Conservation (phyloP, 2,329 filamentous ascomycete genomes). For the Dactylonectria estremocensis region DNA sequence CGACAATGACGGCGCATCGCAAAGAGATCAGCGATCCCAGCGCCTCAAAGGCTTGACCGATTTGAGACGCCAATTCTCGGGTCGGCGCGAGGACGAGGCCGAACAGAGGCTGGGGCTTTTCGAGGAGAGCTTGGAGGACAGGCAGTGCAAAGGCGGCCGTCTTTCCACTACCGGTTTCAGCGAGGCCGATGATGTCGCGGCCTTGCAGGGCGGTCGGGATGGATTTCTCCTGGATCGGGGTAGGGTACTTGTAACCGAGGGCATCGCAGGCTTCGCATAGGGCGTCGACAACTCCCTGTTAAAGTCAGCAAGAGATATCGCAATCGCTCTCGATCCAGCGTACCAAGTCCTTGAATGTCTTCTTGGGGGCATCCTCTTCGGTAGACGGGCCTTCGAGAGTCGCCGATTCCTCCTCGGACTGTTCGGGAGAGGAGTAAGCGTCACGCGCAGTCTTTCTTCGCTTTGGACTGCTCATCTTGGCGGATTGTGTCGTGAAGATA, state of each 20-base stretch:
- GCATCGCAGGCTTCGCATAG: constrained; percentile 90
- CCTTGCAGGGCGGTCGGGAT: constrained; percentile 86
- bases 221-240: constrained; percentile 88
- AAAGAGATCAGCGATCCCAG: constrained; percentile 91
- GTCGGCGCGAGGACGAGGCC: constrained; percentile 94
- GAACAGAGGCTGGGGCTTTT: constrained; percentile 88
- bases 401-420: constrained; percentile 53
- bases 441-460: constrained; percentile 58
- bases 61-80: constrained; percentile 93
- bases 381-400: constrained; percentile 53
- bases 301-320: constrained; percentile 30
- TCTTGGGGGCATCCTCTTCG: constrained; percentile 64
- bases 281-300: constrained; percentile 83
- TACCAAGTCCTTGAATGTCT: constrained; percentile 78
- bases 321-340: constrained; percentile 26
- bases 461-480: constrained; percentile 57
- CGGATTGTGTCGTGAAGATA: constrained; percentile 12
- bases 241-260: constrained; percentile 88
- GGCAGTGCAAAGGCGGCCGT: constrained; percentile 95
- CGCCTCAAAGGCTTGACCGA: constrained; percentile 88
- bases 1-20: constrained; percentile 87
- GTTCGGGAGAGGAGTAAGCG: constrained; percentile 36
- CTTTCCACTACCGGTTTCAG: constrained; percentile 96
- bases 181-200: constrained; percentile 91
- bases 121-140: constrained; percentile 91